These are phyloP conservation scores for Phytophthora pisi DNA, from an alignment of 352 stramenopile genomes.

Conservation along the genomic window DNA sequence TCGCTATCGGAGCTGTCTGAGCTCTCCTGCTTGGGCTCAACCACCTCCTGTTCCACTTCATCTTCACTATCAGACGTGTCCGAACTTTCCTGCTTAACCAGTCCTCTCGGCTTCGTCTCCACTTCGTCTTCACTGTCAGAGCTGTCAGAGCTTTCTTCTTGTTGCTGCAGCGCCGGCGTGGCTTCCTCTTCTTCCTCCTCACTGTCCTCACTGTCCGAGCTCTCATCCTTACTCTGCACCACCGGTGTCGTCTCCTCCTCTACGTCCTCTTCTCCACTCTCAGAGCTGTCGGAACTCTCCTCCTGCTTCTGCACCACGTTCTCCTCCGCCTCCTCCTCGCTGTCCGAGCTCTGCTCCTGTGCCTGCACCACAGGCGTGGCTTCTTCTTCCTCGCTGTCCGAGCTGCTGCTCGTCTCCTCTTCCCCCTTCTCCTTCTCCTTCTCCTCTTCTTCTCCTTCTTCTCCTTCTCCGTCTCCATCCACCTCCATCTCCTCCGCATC, in stretches of 20 bases:
- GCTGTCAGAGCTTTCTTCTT: background rate
- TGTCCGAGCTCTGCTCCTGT: background rate
- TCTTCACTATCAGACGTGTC: constrained; percentile 9
- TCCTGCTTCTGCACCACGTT: background rate
- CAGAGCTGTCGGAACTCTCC: background rate
- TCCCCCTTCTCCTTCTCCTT: background rate
- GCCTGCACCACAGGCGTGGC: background rate
- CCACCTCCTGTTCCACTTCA: background rate
- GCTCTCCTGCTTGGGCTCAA: too few species aligned
- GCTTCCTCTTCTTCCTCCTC: constrained; percentile 9
- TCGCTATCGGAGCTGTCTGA: background rate
- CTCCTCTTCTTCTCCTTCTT: background rate
- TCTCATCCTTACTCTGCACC: background rate
- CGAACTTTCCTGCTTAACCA: background rate
- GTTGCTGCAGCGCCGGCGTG: background rate
- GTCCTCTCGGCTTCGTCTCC: background rate
- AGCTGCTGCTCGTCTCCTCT: background rate
- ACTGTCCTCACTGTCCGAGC: background rate
- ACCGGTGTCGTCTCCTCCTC: background rate
- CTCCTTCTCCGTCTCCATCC: background rate
- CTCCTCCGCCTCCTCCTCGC: background rate
- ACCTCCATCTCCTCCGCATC: background rate
- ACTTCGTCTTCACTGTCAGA: background rate
- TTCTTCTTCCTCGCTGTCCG: background rate
- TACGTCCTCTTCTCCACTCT: background rate